phyloP scores from a whole-genome alignment of 148 eudicot species.

The Vaccinium vitisidaea region DNA sequence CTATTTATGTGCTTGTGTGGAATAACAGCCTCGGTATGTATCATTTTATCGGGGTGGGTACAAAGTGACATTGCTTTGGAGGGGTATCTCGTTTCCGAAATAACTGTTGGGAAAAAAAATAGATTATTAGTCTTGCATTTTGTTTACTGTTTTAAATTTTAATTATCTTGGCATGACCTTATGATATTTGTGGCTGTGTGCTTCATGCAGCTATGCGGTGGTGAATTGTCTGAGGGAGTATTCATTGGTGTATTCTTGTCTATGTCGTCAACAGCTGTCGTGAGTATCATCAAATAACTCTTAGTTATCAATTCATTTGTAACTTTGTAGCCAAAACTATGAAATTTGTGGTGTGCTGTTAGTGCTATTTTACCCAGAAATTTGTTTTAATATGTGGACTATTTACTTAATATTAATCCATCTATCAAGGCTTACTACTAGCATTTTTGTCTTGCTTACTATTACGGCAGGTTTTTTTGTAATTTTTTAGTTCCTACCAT shows the following conservation, averaged over 20 bases:
- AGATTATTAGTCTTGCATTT: conserved; percentile 3
- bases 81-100: background rate
- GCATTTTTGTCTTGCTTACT: background rate
- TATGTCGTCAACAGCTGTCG: conserved; percentile 72
- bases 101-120: background rate
- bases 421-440: background rate
- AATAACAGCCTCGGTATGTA: conserved; percentile 82
- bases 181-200: conserved; percentile 19
- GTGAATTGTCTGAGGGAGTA: conserved; percentile 52
- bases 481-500: background rate
- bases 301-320: background rate
- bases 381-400: background rate
- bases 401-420: background rate
- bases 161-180: conserved; percentile 4
- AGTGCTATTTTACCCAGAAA: background rate
- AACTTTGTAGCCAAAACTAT: background rate
- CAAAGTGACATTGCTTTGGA: background rate
- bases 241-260: conserved; percentile 60
- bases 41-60: background rate
- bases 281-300: conserved; percentile 17
- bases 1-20: conserved; percentile 92
- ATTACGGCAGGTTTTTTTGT: background rate
- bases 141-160: background rate
- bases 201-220: conserved; percentile 61
- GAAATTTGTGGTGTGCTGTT: background rate